Percentiles rank a stretch among this genome's conserved stretches.
phyloP scores from a whole-genome alignment of 768 basidiomycete species.

The Xerocomellus amylosporus region DNA sequence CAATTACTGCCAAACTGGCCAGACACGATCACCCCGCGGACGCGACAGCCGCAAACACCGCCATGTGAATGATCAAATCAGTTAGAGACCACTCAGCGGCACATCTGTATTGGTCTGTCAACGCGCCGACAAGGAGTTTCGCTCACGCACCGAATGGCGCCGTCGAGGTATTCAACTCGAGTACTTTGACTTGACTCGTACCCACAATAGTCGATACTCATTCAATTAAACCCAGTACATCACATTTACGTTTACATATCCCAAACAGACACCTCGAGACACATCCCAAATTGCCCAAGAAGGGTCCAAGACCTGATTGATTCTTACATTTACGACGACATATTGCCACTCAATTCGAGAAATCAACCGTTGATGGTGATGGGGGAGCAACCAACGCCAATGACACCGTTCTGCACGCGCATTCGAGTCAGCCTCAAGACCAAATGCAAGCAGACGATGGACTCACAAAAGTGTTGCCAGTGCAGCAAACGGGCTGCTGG shows the following conservation, averaged over 20 bases:
- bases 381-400: not conserved
- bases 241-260: constrained; percentile 3
- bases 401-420: not conserved
- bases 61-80: not conserved
- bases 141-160: not conserved
- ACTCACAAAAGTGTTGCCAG: not conserved
- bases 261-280: no score
- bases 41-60: no score
- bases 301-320: not conserved
- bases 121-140: not conserved
- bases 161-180: not conserved
- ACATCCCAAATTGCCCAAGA: not conserved
- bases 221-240: not conserved
- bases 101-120: not conserved
- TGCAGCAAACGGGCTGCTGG: constrained; percentile 3
- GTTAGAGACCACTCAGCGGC: not conserved
- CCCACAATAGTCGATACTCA: not conserved
- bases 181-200: not conserved
- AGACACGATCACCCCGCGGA: no score
- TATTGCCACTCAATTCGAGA: not conserved
- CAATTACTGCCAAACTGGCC: no score
- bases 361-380: not conserved
- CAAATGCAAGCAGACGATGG: not conserved
- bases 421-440: not conserved
- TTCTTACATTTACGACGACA: not conserved